Conservation (phyloP, 2,329 filamentous ascomycete species). For the Neofusicoccum kwambonambiense region DNA sequence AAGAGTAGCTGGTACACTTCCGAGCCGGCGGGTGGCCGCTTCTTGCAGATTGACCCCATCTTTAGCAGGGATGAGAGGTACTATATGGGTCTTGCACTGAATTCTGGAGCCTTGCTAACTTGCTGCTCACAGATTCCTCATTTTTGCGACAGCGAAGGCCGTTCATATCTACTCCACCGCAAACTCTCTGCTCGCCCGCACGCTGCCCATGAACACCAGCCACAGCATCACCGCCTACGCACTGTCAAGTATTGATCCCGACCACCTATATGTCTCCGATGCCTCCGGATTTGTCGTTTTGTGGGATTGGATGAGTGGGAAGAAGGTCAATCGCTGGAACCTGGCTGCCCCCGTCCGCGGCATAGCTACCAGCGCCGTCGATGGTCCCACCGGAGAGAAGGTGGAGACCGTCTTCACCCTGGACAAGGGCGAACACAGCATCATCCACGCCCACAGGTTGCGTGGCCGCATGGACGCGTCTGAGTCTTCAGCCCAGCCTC, state of each 20-base stretch:
- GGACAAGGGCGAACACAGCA: constrained; percentile 33
- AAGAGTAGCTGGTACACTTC: constrained; percentile 35
- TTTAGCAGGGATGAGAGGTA: constrained; percentile 59
- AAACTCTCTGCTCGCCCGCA: constrained; percentile 76
- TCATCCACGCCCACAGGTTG: constrained; percentile 16
- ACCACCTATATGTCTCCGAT: constrained; percentile 55
- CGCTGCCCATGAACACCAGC: constrained; percentile 58
- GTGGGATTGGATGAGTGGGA: constrained; percentile 58
- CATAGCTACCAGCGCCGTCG: constrained; percentile 31
- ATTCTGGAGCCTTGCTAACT: not conserved
- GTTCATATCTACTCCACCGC: constrained; percentile 78
- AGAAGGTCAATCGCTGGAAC: constrained; percentile 45
- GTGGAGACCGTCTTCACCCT: constrained; percentile 41
- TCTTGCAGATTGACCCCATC: constrained; percentile 56
- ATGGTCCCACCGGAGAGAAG: constrained; percentile 21
- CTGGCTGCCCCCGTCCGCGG: constrained; percentile 37
- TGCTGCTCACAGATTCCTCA: constrained; percentile 58
- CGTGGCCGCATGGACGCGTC: constrained; percentile 13
- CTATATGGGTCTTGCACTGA: too few relatives aligned
- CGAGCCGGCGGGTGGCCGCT: constrained; percentile 54
- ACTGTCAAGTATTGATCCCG: constrained; percentile 50
- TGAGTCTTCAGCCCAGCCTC: not conserved
- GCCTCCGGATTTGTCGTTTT: constrained; percentile 51
- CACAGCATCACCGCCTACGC: constrained; percentile 52
- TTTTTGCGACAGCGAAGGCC: constrained; percentile 71